Percentiles rank a stretch among this genome's conserved stretches.
Evolutionary conservation across 768 basidiomycete species (phyloP).

Genomic region (Ephemerocybe angulata): DNA sequence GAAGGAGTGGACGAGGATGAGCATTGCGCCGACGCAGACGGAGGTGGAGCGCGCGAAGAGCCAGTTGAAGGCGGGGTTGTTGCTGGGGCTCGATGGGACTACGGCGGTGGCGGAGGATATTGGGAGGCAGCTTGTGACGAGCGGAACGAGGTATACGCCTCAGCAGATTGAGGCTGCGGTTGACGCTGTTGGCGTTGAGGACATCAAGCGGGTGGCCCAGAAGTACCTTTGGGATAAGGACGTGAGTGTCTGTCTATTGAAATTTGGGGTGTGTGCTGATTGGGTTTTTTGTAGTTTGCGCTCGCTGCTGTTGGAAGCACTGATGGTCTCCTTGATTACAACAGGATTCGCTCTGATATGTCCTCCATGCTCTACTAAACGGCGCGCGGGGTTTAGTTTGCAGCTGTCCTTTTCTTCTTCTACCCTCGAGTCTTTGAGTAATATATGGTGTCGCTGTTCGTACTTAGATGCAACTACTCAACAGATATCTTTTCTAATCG

Average conservation of each 20-base stretch:
- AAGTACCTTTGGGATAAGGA: slow-evolving; percentile 98
- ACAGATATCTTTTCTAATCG: neutral
- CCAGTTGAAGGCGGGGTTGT: slow-evolving; percentile 92
- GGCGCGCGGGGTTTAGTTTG: neutral
- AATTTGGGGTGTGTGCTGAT: slow-evolving; percentile 9
- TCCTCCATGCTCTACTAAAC: slow-evolving; percentile 73
- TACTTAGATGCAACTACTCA: neutral
- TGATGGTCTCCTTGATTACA: slow-evolving; percentile 94
- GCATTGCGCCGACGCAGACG: slow-evolving; percentile 71
- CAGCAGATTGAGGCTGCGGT: slow-evolving; percentile 91
- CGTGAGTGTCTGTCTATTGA: slow-evolving; percentile 42
- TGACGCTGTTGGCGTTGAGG: slow-evolving; percentile 81
- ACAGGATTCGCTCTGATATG: slow-evolving; percentile 80
- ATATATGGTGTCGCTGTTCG: neutral
- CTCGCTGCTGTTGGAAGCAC: slow-evolving; percentile 86
- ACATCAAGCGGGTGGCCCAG: slow-evolving; percentile 92
- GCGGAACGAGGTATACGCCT: slow-evolving; percentile 84
- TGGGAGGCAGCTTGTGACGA: slow-evolving; percentile 95
- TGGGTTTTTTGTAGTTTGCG: slow-evolving; percentile 51
- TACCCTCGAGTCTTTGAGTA: neutral
- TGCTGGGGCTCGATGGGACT: slow-evolving; percentile 91
- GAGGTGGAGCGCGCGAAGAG: slow-evolving; percentile 98
- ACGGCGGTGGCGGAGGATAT: slow-evolving; percentile 98
- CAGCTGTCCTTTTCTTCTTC: neutral
- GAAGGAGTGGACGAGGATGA: slow-evolving; percentile 95